These are phyloP conservation scores for Pharus latifolius DNA, from an alignment of 176 grass and related monocot genomes.

Conservation along the genomic window DNA sequence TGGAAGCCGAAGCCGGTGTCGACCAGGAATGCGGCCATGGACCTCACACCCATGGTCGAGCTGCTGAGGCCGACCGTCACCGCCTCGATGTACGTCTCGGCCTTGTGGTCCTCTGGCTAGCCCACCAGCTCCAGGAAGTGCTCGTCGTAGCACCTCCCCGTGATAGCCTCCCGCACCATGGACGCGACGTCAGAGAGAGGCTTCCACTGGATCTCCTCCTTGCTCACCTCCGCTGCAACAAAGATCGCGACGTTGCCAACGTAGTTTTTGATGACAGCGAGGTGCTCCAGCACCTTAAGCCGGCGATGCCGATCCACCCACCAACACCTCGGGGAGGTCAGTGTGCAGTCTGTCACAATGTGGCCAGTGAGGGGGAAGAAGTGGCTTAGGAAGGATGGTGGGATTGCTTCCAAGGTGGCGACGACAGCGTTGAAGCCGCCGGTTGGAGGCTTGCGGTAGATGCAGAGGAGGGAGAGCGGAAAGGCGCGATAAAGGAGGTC, in stretches of 20 bases:
- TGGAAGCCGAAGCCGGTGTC: too few relatives aligned
- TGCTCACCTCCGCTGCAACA: constrained; percentile 5
- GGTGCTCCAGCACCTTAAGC: not conserved
- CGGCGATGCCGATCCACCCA: constrained; percentile 17
- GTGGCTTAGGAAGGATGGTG: constrained; percentile 10
- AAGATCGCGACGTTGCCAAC: constrained; percentile 30
- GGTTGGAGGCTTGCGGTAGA: not conserved
- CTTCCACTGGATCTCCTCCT: constrained; percentile 10
- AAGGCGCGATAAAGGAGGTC: not conserved
- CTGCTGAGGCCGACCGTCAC: constrained; percentile 10
- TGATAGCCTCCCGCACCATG: constrained; percentile 20
- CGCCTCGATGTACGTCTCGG: constrained; percentile 5
- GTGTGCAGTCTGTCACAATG: not conserved
- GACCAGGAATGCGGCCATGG: constrained; percentile 5
- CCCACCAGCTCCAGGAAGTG: constrained; percentile 37
- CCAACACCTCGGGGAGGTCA: constrained; percentile 19
- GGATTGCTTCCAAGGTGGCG: not conserved
- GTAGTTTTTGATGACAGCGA: constrained; percentile 5
- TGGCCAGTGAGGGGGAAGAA: constrained; percentile 24
- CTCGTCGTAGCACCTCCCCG: not conserved
- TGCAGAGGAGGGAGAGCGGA: not conserved
- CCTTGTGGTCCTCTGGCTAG: constrained; percentile 39
- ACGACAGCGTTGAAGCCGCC: not conserved
- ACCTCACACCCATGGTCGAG: constrained; percentile 5
- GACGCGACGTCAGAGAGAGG: not conserved